Conservation (phyloP, 1,139 yeast species). For the Yamadazyma songkhlaensis region DNA sequence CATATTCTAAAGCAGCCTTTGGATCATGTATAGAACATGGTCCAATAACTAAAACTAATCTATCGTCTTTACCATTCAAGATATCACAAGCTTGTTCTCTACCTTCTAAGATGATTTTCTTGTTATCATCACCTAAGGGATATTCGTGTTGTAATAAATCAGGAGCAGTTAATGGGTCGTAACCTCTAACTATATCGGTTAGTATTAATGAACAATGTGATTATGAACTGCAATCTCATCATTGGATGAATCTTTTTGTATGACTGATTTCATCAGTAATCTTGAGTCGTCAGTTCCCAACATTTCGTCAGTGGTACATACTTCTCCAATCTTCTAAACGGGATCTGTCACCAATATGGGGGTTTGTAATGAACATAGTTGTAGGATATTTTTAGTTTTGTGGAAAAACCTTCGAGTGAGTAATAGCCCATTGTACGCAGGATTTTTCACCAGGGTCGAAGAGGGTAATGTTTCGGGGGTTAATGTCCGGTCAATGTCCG, state of each 20-base stretch:
- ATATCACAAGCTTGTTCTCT: conserved; percentile 73
- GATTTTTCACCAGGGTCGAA: not conserved
- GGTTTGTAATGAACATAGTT: conserved; percentile 77
- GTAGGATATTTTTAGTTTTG: conserved; percentile 3
- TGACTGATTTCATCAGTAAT: too few relatives aligned
- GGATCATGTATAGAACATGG: conserved; percentile 98
- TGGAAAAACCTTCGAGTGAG: conserved; percentile 6
- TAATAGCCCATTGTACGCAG: conserved; percentile 1
- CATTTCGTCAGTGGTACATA: too few relatives aligned
- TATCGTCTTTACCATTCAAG: conserved; percentile 73
- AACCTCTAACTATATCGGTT: conserved; percentile 52
- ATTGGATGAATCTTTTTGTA: too few relatives aligned
- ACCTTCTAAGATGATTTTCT: conserved; percentile 64
- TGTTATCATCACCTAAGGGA: conserved; percentile 63
- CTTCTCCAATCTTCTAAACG: conserved; percentile 91
- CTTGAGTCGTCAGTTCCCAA: too few relatives aligned
- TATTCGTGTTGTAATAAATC: conserved; percentile 88
- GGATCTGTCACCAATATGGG: conserved; percentile 75
- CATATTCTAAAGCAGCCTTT: conserved; percentile 86
- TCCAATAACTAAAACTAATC: conserved; percentile 81
- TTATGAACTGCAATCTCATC: too few relatives aligned
- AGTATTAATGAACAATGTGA: conserved; percentile 1
- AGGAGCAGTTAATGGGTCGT: conserved; percentile 94
- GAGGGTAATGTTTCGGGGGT: too few relatives aligned
- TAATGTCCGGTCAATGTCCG: too few relatives aligned